phyloP scores from a whole-genome alignment of 108 stramenopile genomes.

The Conticribra guillardii region DNA sequence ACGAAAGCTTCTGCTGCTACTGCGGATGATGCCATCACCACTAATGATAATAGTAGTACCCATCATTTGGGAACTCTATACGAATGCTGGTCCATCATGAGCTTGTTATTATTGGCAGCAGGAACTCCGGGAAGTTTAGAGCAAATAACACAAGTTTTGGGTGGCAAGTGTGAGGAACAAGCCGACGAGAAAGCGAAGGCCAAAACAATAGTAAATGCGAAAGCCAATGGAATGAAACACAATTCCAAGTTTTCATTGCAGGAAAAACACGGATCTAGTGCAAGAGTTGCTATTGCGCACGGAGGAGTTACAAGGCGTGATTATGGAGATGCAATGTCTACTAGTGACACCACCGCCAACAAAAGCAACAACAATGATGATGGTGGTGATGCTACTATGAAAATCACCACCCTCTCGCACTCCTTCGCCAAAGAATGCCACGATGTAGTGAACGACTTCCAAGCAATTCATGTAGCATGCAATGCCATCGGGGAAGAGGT shows the following conservation, averaged over 20 bases:
- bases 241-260: not conserved
- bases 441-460: conserved; percentile 3
- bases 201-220: not conserved
- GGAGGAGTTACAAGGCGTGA: too few species aligned
- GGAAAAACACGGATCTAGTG: not conserved
- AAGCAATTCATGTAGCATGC: conserved; percentile 5
- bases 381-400: not conserved
- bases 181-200: not conserved
- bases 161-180: not conserved
- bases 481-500: not conserved
- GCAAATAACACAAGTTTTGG: not conserved
- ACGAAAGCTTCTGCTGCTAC: too few species aligned
- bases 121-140: not conserved
- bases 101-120: conserved; percentile 1
- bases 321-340: not conserved
- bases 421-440: not conserved
- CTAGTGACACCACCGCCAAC: not conserved
- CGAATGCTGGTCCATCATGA: conserved; percentile 5
- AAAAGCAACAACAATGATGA: not conserved
- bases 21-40: not conserved
- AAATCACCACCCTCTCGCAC: not conserved
- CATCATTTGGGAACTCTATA: not conserved
- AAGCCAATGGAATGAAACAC: not conserved
- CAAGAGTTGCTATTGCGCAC: too few species aligned
- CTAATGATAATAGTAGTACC: not conserved